Evolutionary conservation across 2,329 filamentous ascomycete genomes (phyloP), one percentile per base, ranked within the genome.

Genomic region (Neonectria ditissima): DNA sequence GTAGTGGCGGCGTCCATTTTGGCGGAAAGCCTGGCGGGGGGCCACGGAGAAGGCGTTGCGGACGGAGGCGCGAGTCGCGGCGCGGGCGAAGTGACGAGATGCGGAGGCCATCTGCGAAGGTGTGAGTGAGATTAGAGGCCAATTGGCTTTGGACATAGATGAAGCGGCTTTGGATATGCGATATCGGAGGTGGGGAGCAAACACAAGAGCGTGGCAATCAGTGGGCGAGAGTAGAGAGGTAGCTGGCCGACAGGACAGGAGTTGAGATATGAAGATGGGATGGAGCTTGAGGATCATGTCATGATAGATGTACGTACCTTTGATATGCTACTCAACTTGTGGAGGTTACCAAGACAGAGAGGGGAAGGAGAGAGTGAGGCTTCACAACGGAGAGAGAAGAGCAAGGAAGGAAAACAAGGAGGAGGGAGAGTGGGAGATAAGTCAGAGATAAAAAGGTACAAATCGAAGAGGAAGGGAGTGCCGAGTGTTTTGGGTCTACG

Each of bases 1-100:
- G 82, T 97, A 97, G 80, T 89, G 90, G 70, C 93, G 92, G 71
- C 90, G 91, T 74, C 88, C 88, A 74, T 91, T 86, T 76, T 90
- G 88, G 79, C 91, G 91, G 84, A 94, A 90, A 71, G 88, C 86
- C 74, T 91, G 87, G 71, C 91, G 87, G 58, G 86, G 84, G 48
- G 85, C 83, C 59, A 85, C 82, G 69, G 83, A 81, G 77, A 92
- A 86, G 69, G 87, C 83, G 74, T 83, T 86, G 74, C 86, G 88
- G 41, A 74, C 67, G 47, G 87, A 80, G 72, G 86, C 82, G 75
- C 87, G 87, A 76, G 90, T 81, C 62, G 89, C 83, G 69, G 85
- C 82, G 76, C 86, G 86, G 78, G 84, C 80, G 73, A 87, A 81
- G 69, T 86, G 84, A 71, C 86, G 86, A 69, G 84, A 82, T 68